Conservation (phyloP, 371 early-diverging fungal genomes). For the Lichtheimia corymbifera region DNA sequence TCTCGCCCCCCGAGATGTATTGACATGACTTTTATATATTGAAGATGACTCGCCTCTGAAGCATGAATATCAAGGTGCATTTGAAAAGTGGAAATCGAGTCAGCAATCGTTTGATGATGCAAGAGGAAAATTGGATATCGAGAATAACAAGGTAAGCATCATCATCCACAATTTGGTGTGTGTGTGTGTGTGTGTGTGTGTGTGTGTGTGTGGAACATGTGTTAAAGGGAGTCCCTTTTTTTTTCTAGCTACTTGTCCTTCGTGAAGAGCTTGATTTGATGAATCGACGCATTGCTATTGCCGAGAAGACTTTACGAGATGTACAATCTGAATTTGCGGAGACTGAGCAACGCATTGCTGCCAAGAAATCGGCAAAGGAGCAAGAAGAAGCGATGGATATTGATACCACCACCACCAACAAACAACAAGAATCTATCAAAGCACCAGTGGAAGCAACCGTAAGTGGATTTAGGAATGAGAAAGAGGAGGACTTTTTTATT, state of each 20-base stretch:
- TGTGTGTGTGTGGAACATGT: background rate
- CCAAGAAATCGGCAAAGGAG: conserved; percentile 1
- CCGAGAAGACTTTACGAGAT: conserved; percentile 13
- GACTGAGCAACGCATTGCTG: conserved; percentile 13
- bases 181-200: no score
- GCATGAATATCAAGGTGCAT: conserved; percentile 10
- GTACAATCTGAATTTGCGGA: conserved; percentile 14
- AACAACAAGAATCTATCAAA: background rate
- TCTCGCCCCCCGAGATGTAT: background rate
- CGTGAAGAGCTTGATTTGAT: conserved; percentile 16
- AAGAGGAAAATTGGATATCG: conserved; percentile 2
- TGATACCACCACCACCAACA: background rate
- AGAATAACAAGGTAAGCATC: conserved; percentile 12
- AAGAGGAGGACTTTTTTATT: background rate
- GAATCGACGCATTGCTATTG: conserved; percentile 1
- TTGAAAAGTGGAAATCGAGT: conserved; percentile 12
- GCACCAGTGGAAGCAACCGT: background rate
- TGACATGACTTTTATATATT: background rate
- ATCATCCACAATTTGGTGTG: background rate
- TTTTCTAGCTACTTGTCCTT: conserved; percentile 15
- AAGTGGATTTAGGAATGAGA: background rate
- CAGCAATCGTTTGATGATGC: conserved; percentile 7
- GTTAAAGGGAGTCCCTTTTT: background rate
- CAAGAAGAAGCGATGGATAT: background rate
- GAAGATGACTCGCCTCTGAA: background rate